Conservation (phyloP, 257 asterid species). For the Nicotiana noctiflora region DNA sequence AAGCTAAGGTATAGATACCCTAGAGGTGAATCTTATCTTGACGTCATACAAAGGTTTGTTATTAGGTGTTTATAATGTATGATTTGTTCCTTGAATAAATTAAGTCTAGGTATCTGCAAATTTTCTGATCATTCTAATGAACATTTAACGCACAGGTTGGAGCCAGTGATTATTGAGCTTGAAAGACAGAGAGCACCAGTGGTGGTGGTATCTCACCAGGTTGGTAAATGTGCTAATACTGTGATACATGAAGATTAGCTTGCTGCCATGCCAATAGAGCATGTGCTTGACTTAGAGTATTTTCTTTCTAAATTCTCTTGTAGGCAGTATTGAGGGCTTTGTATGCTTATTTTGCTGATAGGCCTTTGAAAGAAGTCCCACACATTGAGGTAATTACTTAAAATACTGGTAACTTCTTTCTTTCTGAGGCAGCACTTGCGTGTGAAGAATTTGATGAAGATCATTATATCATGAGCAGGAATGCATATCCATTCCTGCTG, state of each 20-base stretch:
- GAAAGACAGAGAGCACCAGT: conserved; percentile 99
- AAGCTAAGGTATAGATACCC: conserved; percentile 96
- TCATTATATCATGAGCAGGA: neutral
- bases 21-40: conserved; percentile 97
- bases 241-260: neutral
- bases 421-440: neutral
- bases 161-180: conserved; percentile 95
- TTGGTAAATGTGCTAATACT: conserved; percentile 11
- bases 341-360: conserved; percentile 97
- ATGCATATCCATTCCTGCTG: neutral
- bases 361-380: conserved; percentile 94
- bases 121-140: conserved; percentile 15
- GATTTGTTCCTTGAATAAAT: neutral
- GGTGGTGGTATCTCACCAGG: conserved; percentile 98
- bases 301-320: conserved; percentile 13
- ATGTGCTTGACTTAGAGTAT: neutral
- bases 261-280: neutral
- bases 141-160: conserved; percentile 50
- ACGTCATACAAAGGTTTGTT: conserved; percentile 91
- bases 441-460: neutral
- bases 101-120: conserved; percentile 3
- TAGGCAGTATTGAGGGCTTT: conserved; percentile 96
- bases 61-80: neutral
- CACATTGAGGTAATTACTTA: conserved; percentile 71
- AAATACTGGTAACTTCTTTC: neutral